Percentiles rank a stretch among this genome's conserved stretches.
These are phyloP conservation scores for Chlamydomonas sp. DNA, from an alignment of 139 green algal species.

Conservation along the genomic window DNA sequence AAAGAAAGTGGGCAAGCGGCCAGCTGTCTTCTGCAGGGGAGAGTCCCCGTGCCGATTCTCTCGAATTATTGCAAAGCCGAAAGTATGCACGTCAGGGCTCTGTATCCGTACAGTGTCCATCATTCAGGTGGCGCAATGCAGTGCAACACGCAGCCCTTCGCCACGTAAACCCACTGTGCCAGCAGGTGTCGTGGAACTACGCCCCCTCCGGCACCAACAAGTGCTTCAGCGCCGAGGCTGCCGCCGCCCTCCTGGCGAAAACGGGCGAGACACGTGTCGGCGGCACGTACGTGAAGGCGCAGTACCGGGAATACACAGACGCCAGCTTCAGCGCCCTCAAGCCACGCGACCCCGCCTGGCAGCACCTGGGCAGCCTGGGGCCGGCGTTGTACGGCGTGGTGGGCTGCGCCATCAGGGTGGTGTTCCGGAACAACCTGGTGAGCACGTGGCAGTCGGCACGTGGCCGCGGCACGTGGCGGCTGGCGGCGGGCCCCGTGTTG, in stretches of 20 bases:
- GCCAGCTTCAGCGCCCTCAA: slow-evolving; percentile 56
- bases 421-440: slow-evolving; percentile 49
- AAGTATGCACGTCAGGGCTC: too few species aligned
- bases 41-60: too few species aligned
- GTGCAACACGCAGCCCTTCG: too few species aligned
- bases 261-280: neutral
- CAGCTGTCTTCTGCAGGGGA: too few species aligned
- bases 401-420: slow-evolving; percentile 50
- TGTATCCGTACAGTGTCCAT: too few species aligned
- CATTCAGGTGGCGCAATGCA: too few species aligned
- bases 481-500: too few species aligned
- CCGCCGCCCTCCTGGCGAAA: neutral
- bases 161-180: too few species aligned
- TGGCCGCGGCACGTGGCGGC: too few species aligned
- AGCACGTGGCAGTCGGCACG: too few species aligned
- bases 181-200: neutral
- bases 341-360: neutral
- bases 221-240: neutral
- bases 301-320: slow-evolving; percentile 72
- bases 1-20: too few species aligned
- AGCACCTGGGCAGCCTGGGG: slow-evolving; percentile 41
- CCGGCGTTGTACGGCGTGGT: slow-evolving; percentile 55
- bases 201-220: neutral
- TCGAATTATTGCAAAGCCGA: too few species aligned
- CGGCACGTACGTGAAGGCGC: slow-evolving; percentile 60